Base-by-base conservation (phyloP, 2,329 filamentous ascomycete species). In the Colletotrichum orbiculare region DNA sequence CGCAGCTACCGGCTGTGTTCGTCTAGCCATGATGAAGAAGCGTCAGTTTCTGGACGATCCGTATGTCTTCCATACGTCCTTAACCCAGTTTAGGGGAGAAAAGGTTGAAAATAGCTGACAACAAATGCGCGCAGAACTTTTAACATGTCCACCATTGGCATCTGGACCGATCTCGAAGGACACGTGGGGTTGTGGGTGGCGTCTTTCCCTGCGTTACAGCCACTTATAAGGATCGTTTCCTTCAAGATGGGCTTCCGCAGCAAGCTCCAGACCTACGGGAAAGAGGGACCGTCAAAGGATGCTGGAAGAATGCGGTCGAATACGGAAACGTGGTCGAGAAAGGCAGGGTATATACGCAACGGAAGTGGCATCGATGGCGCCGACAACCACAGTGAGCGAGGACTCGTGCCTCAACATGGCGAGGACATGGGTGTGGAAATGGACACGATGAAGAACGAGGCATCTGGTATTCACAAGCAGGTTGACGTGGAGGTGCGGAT, bases 131-230 rank as follows among this genome's bases (percentile, higher is more conserved):
- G 15, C 10, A 78, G 76, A 33, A 80, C 78, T 6, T 77, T 73
- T 66, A 73, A 74, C 25, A 78, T 80, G 70, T 69, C 73, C 13
- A 75, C 69, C 8, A 72, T 75, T n/a, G 73, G 70, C 39, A 68
- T 76, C n/a, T 81, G 76, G 77, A 79, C 77, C 13, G 74, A 78
- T 46, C 69, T 81, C 6, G 79, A 81, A 66, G 73, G 74, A 50
- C 78, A 81, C 64, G 69, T 77, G 45, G 79, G 78, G 11, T 70
- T 81, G 34, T 81, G 78, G 78, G 77, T 76, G 52, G 72, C 73
- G 13, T 81, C 77, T 62, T 77, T 80, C 53, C 77, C 78, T 8
- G 73, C 78, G 2, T 65, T 80, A 8, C 77, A 80, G 43, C 77
- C 77, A 2, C 60, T 81, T 13, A 62, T 79, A 7, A 75, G 78